Conservation (phyloP, 352 stramenopile genomes). For the Pythium apleroticum region DNA sequence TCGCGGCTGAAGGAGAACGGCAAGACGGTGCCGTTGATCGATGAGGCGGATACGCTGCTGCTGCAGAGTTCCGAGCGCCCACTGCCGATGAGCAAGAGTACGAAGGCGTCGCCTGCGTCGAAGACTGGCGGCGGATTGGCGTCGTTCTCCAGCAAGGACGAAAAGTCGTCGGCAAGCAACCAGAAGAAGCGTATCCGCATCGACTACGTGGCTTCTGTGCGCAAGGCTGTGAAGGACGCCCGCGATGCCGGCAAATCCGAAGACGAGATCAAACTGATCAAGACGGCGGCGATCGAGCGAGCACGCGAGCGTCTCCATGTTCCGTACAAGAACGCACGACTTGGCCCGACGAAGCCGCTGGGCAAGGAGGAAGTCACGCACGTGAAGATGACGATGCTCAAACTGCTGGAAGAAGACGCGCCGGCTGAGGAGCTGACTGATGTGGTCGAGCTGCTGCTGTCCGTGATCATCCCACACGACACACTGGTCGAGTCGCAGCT, state of each 20-base stretch:
- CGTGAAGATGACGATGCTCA: slow-evolving; percentile 86
- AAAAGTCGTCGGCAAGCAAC: slow-evolving; percentile 28
- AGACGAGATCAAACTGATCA: slow-evolving; percentile 72
- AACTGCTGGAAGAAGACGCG: slow-evolving; percentile 80
- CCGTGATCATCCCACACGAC: slow-evolving; percentile 72
- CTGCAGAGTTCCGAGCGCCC: slow-evolving; percentile 48
- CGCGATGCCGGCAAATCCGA: slow-evolving; percentile 73
- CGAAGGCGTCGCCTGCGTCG: slow-evolving; percentile 33
- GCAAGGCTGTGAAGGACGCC: slow-evolving; percentile 75
- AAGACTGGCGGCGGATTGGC: slow-evolving; percentile 28
- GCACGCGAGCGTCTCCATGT: slow-evolving; percentile 75
- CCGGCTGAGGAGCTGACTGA: slow-evolving; percentile 77
- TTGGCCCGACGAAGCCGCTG: slow-evolving; percentile 69
- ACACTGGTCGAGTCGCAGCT: slow-evolving; percentile 76
- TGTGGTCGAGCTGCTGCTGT: slow-evolving; percentile 78
- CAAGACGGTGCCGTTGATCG: slow-evolving; percentile 71
- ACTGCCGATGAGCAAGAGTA: slow-evolving; percentile 37
- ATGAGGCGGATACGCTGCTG: slow-evolving; percentile 74
- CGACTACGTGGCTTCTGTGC: slow-evolving; percentile 83
- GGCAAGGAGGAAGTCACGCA: slow-evolving; percentile 82
- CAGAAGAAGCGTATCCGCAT: slow-evolving; percentile 86
- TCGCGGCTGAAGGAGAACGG: slow-evolving; percentile 79
- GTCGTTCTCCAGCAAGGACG: neutral
- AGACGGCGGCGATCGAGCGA: slow-evolving; percentile 70
- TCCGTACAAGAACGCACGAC: slow-evolving; percentile 76